Evolutionary conservation across 768 basidiomycete genomes (phyloP).

Genomic region (Rubroboletus pulcherrimus): DNA sequence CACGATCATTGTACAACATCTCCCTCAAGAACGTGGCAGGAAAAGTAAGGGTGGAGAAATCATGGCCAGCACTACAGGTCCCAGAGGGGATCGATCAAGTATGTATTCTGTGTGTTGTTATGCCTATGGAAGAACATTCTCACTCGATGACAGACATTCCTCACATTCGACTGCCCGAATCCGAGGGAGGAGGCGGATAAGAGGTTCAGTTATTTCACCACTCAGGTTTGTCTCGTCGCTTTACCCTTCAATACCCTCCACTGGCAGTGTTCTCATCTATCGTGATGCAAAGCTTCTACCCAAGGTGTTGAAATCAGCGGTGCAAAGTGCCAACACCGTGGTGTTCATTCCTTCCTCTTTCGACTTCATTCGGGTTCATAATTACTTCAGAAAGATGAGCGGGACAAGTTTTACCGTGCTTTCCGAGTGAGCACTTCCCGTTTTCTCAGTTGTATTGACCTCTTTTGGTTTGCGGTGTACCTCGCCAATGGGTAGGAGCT

Average conservation of each 20-base stretch:
- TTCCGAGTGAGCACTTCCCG: slow-evolving; percentile 65
- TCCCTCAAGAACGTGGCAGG: slow-evolving; percentile 80
- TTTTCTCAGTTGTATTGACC: not conserved
- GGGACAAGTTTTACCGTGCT: slow-evolving; percentile 76
- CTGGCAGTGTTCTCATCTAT: not conserved
- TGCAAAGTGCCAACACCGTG: slow-evolving; percentile 84
- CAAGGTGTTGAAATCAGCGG: slow-evolving; percentile 81
- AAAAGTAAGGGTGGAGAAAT: slow-evolving; percentile 65
- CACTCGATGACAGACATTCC: slow-evolving; percentile 51
- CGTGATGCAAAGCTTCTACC: slow-evolving; percentile 64
- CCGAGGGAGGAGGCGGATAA: slow-evolving; percentile 81
- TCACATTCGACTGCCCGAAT: slow-evolving; percentile 66
- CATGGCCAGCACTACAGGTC: slow-evolving; percentile 72
- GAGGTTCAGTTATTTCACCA: slow-evolving; percentile 84
- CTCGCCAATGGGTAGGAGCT: not conserved
- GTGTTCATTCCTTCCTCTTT: slow-evolving; percentile 94
- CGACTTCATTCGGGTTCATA: slow-evolving; percentile 91
- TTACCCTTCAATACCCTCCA: not conserved
- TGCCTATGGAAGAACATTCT: not conserved
- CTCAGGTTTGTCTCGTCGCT: slow-evolving; percentile 51
- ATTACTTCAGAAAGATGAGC: slow-evolving; percentile 72
- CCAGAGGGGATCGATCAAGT: slow-evolving; percentile 84
- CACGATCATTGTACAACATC: slow-evolving; percentile 72
- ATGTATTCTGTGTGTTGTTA: slow-evolving; percentile 17
- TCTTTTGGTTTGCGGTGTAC: not conserved